Percentiles rank a stretch among this genome's conserved stretches.
Evolutionary conservation across 768 basidiomycete species (phyloP).

Genomic region (Neoboletus brunneissimus): DNA sequence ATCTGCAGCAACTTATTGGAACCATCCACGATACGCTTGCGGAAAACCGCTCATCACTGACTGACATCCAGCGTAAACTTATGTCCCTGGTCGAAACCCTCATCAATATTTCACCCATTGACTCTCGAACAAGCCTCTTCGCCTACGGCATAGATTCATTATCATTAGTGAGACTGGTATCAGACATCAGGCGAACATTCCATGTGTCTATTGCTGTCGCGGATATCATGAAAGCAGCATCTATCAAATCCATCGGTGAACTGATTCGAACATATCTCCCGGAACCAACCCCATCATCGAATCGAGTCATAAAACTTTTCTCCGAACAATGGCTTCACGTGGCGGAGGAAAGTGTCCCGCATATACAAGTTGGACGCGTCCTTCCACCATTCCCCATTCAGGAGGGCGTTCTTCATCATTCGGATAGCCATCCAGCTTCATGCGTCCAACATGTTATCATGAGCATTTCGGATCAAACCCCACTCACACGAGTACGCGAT

Average conservation of each 20-base stretch:
- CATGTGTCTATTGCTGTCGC: conserved; percentile 20
- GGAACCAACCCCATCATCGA: not conserved
- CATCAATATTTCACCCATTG: conserved; percentile 16
- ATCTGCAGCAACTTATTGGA: conserved; percentile 21
- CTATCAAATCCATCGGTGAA: conserved; percentile 20
- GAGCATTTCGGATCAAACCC: conserved; percentile 21
- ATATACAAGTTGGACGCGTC: conserved; percentile 13
- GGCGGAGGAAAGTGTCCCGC: conserved; percentile 3
- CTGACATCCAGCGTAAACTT: conserved; percentile 38
- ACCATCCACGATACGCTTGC: not conserved
- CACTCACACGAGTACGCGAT: conserved; percentile 23
- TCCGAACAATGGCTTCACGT: conserved; percentile 18
- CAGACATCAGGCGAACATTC: conserved; percentile 22
- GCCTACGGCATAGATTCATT: conserved; percentile 36
- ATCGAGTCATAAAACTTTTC: conserved; percentile 9
- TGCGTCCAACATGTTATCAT: conserved; percentile 47
- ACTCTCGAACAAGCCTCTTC: conserved; percentile 30
- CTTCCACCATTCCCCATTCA: conserved; percentile 48
- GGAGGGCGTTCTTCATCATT: conserved; percentile 45
- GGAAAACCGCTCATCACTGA: not conserved
- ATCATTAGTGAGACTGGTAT: conserved; percentile 22
- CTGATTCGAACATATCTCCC: conserved; percentile 9
- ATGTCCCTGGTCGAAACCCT: conserved; percentile 32
- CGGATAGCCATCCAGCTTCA: conserved; percentile 35
- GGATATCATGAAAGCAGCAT: conserved; percentile 30